Percentiles rank a stretch among this genome's conserved stretches.
phyloP scores from a whole-genome alignment of 768 basidiomycete genomes.

The Macrolepiota dolichaula region DNA sequence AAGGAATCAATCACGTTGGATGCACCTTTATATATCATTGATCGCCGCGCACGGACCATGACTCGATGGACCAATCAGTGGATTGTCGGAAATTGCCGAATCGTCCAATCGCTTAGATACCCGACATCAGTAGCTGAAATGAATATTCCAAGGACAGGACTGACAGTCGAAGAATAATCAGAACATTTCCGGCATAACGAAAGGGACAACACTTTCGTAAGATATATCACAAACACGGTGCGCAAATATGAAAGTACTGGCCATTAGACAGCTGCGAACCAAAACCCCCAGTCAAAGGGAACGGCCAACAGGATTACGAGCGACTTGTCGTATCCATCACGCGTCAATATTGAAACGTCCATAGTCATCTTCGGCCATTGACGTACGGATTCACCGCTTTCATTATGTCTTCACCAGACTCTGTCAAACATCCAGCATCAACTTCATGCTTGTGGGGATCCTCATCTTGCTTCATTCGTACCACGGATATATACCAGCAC shows the following conservation, averaged over 20 bases:
- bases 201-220: not conserved
- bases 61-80: not conserved
- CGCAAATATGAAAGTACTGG: not conserved
- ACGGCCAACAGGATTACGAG: not conserved
- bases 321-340: not conserved
- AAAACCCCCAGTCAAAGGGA: not conserved
- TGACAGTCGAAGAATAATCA: too few relatives aligned
- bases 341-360: not conserved
- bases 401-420: too few relatives aligned
- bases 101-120: not conserved
- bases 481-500: too few relatives aligned
- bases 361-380: too few relatives aligned
- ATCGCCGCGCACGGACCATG: constrained; percentile 33
- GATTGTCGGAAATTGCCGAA: too few relatives aligned
- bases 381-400: too few relatives aligned
- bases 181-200: too few relatives aligned
- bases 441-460: too few relatives aligned
- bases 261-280: not conserved
- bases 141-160: not conserved
- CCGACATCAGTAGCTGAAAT: too few relatives aligned
- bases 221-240: not conserved
- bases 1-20: constrained; percentile 27
- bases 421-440: too few relatives aligned
- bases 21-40: constrained; percentile 24
- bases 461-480: too few relatives aligned